Base-by-base conservation (phyloP, 192 early-diverging fungal genomes). In the Cladochytrium replicatum region DNA sequence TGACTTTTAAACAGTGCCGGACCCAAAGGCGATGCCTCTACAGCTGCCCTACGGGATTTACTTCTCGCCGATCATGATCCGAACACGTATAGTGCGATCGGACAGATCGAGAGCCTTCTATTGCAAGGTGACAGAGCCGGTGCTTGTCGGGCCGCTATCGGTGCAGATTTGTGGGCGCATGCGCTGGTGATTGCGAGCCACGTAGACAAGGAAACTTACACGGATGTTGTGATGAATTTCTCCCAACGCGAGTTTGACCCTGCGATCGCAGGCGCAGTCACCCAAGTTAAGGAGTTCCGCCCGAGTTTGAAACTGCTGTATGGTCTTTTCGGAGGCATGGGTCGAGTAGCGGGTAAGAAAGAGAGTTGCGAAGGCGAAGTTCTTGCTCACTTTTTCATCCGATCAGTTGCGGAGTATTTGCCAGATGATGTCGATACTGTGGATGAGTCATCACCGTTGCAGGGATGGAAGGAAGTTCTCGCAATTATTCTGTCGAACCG, bases 121-220 rank as follows among this genome's bases (percentile, higher is more conserved):
- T 51, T 82, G 11, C 61, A 72, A 34, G 69, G 82, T 34, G 69
- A 84, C 61, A 64, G 75, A 52, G 42, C 69, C n/a, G 60, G 58
- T 24, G 74, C 84, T 48, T 60, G 77, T 58, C 59, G 62, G 15
- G 17, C 64, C 15, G 74, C 80, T 0, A 59, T 74, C 29, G 42
- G 68, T 38, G 48, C 43, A 30, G 58, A 60, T 3, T 44, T 92
- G 31, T 99, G 95, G 95, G 63, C 83, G 0, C 88, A 95, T 63
- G 95, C 91, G 4, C 71, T 96, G 17, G 77, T 94, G 6, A 82
- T 99, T 59, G 81, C 84, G 27, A 92, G 86, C 53, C 83, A 86
- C 50, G 81, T 91, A 3, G 83, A 86, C 51, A 83, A 87, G 54
- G 82, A 85, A 23, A 63, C 77, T 0, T 96, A 91, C 79, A 75